phyloP scores from a whole-genome alignment of 1,284 basidiomycete genomes.

The Trametes versicolor region DNA sequence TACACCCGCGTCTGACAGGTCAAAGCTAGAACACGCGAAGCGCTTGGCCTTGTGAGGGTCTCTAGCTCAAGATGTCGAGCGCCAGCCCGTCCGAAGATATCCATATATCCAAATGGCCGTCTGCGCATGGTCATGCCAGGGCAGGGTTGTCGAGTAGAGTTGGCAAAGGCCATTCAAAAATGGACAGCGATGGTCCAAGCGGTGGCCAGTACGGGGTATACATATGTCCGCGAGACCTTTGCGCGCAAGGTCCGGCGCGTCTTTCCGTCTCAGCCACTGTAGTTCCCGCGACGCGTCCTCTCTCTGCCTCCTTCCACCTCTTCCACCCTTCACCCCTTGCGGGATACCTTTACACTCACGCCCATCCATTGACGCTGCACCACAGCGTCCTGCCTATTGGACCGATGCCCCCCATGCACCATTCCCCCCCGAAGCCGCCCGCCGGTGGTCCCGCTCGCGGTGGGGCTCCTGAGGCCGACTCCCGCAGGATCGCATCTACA shows the following conservation, averaged over 20 bases:
- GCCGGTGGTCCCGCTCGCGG: slow-evolving; percentile 1
- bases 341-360: slow-evolving; percentile 2
- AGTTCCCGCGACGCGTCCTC: slow-evolving; percentile 9
- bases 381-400: slow-evolving; percentile 1
- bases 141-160: not conserved
- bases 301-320: slow-evolving; percentile 6
- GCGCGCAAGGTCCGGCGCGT: slow-evolving; percentile 12
- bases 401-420: not conserved
- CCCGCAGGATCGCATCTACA: not conserved
- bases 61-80: not conserved
- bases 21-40: no score
- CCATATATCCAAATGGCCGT: not conserved
- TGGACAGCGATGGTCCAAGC: slow-evolving; percentile 16
- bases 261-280: slow-evolving; percentile 5
- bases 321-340: not conserved
- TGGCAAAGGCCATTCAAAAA: slow-evolving; percentile 10
- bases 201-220: slow-evolving; percentile 7
- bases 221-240: slow-evolving; percentile 19
- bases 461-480: not conserved
- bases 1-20: no score
- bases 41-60: no score
- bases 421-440: not conserved
- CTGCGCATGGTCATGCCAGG: not conserved
- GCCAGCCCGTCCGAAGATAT: not conserved
- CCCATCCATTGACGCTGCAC: not conserved